Conservation (phyloP, 2,329 filamentous ascomycete genomes). For the Fulvia fulva region DNA sequence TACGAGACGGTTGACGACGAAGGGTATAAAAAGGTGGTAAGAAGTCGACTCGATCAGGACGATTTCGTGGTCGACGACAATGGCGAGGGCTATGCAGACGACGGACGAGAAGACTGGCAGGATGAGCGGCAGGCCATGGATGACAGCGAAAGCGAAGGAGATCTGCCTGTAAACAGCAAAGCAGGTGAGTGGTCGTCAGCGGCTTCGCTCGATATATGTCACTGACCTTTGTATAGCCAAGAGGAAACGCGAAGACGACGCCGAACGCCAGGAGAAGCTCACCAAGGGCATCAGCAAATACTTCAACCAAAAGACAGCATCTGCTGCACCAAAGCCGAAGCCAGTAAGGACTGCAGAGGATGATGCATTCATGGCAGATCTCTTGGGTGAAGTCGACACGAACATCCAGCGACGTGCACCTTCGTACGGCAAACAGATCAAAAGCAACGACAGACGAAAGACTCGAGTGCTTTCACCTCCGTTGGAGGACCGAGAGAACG, state of each 20-base stretch:
- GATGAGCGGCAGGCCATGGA: slow-evolving; percentile 61
- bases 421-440: slow-evolving; percentile 59
- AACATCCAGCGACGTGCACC: slow-evolving; percentile 60
- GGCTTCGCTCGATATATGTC: too few species aligned
- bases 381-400: slow-evolving; percentile 83
- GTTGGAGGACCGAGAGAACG: slow-evolving; percentile 47
- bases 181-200: slow-evolving; percentile 44
- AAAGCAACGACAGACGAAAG: slow-evolving; percentile 73
- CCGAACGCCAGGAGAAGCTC: slow-evolving; percentile 77
- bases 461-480: slow-evolving; percentile 76
- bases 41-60: slow-evolving; percentile 82
- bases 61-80: slow-evolving; percentile 99
- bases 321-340: slow-evolving; percentile 70
- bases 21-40: slow-evolving; percentile 93
- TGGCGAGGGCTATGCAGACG: slow-evolving; percentile 92
- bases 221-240: slow-evolving; percentile 65
- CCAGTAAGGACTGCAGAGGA: slow-evolving; percentile 61
- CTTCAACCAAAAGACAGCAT: slow-evolving; percentile 72
- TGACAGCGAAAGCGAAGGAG: slow-evolving; percentile 73
- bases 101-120: slow-evolving; percentile 93
- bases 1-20: slow-evolving; percentile 98
- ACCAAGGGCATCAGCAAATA: slow-evolving; percentile 93
- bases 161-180: slow-evolving; percentile 56
- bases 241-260: slow-evolving; percentile 81
- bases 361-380: slow-evolving; percentile 76